These are phyloP conservation scores for Fusarium annulatum DNA, from an alignment of 2,329 filamentous ascomycete genomes.

Conservation along the genomic window DNA sequence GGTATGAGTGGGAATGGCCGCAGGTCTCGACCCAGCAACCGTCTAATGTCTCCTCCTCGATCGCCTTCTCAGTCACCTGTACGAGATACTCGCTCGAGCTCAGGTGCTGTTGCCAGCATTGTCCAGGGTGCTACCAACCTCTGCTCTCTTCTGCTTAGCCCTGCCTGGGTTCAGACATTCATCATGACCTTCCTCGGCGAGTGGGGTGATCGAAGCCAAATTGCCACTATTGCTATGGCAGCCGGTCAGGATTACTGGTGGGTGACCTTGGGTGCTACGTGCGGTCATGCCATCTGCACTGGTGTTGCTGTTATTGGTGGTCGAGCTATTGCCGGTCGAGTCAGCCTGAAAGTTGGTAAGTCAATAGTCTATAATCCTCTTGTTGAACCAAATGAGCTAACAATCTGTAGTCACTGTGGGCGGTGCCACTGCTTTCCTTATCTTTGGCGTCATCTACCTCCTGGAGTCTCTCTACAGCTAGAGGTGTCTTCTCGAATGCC, in stretches of 20 bases:
- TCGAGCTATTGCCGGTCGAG: constrained; percentile 88
- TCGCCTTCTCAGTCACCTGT: constrained; percentile 82
- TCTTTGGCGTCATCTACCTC: constrained; percentile 93
- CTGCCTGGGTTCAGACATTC: constrained; percentile 98
- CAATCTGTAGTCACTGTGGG: constrained; percentile 81
- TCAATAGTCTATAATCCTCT: constrained; percentile 44
- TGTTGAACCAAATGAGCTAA: constrained; percentile 34
- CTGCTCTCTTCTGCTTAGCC: constrained; percentile 86
- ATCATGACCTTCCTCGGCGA: constrained; percentile 99
- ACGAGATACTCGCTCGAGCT: constrained; percentile 65
- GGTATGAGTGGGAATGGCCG: constrained; percentile 70
- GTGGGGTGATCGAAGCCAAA: constrained; percentile 97
- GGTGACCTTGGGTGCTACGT: constrained; percentile 89
- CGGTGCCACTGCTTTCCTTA: constrained; percentile 87
- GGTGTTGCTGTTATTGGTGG: constrained; percentile 92
- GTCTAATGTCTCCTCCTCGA: constrained; percentile 82
- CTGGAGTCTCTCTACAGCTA: constrained; percentile 78
- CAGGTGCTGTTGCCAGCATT: constrained; percentile 53
- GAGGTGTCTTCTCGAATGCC: constrained; percentile 8
- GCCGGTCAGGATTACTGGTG: constrained; percentile 99
- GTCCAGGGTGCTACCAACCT: constrained; percentile 83
- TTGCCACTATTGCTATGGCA: constrained; percentile 98
- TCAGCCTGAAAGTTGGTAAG: constrained; percentile 96
- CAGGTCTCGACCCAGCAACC: constrained; percentile 78
- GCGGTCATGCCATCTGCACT: constrained; percentile 90